Base-by-base conservation (phyloP, 768 basidiomycete species). In the Serendipita sp. region DNA sequence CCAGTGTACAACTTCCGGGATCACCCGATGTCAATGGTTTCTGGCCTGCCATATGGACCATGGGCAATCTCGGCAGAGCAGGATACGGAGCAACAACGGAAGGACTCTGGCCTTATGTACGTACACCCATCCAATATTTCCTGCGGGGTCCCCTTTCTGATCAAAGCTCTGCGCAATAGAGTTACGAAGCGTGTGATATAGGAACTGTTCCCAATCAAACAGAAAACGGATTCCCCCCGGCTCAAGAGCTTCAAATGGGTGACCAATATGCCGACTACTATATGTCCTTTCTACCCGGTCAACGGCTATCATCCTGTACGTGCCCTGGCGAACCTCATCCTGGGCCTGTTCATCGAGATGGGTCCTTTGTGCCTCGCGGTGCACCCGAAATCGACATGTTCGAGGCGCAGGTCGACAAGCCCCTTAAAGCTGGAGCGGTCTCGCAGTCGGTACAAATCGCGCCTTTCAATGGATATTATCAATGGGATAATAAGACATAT, bases 351-450 rank as follows among this genome's bases (percentile, higher is more conserved):
- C 34, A 28, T 35, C 24, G 24, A 10, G 56, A 60, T n/a, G 78
- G 70, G 46, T 78, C 79, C 63, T 78, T 74, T 34, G 76, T 75
- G 13, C 85, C 85, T 24, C 83, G 94, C 62, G 84, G 84, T 38
- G 89, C 86, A 1, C 94, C 95, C 1, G 95, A 98, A 76, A 92
- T 97, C 69, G 94, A 97, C 74, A 80, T 98, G 66, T 72, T 95
- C 65, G 94, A 98, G 76, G 84, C 91, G 0, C 86, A 92, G 72
- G 75, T 86, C 66, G 77, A 91, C 69, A 68, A 78, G 35, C 66
- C 63, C 64, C 66, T 74, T 2, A 79, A 81, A 69, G 70, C 75
- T 71, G 89, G 82, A 46, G 77, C 86, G 68, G 87, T 86, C 1
- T 91, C 89, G 1, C 92, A 94, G 74, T 87, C 84, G 69, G 80